Evolutionary conservation across 2,329 filamentous ascomycete genomes (phyloP).

Genomic region (Fusarium pseudocircinatum): DNA sequence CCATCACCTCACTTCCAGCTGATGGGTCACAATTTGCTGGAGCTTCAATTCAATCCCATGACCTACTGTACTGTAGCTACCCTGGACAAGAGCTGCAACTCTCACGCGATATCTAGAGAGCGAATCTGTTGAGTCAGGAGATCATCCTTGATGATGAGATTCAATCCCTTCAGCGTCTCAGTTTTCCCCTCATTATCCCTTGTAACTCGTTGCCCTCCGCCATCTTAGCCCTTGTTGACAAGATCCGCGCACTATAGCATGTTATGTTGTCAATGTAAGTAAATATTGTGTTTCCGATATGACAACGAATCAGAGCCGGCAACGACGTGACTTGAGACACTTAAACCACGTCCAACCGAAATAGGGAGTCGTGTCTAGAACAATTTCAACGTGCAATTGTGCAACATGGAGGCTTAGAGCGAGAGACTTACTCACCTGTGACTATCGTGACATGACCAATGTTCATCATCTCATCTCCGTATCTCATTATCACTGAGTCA

Average conservation of each 20-base stretch:
- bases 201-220: not conserved
- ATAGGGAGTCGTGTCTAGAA: not conserved
- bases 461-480: conserved; percentile 18
- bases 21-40: conserved; percentile 23
- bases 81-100: conserved; percentile 20
- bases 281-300: conserved; percentile 28
- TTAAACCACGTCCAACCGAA: not conserved
- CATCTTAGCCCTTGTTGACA: conserved; percentile 6
- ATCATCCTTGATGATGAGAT: conserved; percentile 6
- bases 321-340: conserved; percentile 25
- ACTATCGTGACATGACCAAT: not conserved
- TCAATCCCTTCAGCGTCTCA: not conserved
- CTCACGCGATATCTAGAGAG: conserved; percentile 1
- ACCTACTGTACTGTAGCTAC: conserved; percentile 15
- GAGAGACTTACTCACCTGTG: not conserved
- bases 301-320: conserved; percentile 6
- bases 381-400: conserved; percentile 10
- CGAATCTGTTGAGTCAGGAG: conserved; percentile 20
- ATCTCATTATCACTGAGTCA: conserved; percentile 22
- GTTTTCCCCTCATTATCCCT: not conserved
- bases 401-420: not conserved
- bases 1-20: conserved; percentile 30
- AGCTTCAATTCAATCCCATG: conserved; percentile 19
- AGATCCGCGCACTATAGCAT: conserved; percentile 14
- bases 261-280: conserved; percentile 11